These are phyloP conservation scores for Phallus indusiatus DNA, from an alignment of 768 basidiomycete genomes.

Conservation along the genomic window DNA sequence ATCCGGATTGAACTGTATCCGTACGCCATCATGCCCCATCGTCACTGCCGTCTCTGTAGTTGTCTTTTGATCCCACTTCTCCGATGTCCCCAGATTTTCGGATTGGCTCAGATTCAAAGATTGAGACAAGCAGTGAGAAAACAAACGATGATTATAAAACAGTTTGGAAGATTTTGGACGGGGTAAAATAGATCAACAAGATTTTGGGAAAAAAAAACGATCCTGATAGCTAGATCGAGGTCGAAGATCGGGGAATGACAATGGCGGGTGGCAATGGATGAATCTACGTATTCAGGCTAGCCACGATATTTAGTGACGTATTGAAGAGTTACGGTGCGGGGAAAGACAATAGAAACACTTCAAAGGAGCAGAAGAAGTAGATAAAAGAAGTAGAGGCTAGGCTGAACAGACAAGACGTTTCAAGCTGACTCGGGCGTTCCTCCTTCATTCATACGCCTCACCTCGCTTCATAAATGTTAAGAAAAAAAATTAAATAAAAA, in stretches of 20 bases:
- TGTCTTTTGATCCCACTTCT: neutral
- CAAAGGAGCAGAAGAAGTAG: too few species aligned
- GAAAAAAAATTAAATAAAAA: neutral
- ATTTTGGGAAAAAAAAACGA: neutral
- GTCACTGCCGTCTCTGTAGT: neutral
- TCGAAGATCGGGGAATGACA: neutral
- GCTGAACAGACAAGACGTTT: neutral
- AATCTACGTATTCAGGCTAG: too few species aligned
- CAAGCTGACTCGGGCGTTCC: neutral
- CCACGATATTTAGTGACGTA: too few species aligned
- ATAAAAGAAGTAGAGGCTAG: too few species aligned
- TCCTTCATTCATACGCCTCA: neutral
- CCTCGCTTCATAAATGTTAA: neutral
- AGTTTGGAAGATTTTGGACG: neutral
- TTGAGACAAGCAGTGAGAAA: neutral
- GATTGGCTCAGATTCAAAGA: neutral
- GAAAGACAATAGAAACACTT: too few species aligned
- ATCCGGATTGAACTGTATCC: conserved; percentile 1
- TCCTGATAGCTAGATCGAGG: neutral
- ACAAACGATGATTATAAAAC: neutral
- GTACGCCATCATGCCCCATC: neutral
- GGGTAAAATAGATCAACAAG: too few species aligned
- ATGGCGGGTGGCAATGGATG: neutral
- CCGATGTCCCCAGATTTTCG: neutral
- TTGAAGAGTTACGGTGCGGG: too few species aligned